A percentile compares a stretch with the other conserved stretches of the same genome.
phyloP scores from a whole-genome alignment of 1,284 basidiomycete species.

The Rhizoctonia solani region DNA sequence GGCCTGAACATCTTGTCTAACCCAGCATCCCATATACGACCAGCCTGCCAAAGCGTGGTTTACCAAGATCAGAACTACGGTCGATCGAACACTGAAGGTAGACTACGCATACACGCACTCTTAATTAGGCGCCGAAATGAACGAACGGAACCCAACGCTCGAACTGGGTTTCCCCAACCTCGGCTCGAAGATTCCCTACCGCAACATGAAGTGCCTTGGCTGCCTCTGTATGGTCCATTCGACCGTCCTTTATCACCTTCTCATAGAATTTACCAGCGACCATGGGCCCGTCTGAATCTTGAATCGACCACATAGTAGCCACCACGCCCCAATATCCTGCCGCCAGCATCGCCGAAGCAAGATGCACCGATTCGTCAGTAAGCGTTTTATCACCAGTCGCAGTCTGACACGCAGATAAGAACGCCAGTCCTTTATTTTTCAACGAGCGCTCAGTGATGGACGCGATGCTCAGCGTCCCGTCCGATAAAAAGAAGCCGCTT shows the following conservation, averaged over 20 bases:
- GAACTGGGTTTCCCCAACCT: background rate
- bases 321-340: conserved; percentile 1
- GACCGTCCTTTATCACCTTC: background rate
- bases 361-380: background rate
- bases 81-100: no score
- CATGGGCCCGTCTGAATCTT: conserved; percentile 3
- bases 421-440: background rate
- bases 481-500: background rate
- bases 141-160: background rate
- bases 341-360: conserved; percentile 2
- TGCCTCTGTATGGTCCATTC: background rate
- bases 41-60: no score
- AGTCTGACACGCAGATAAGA: conserved; percentile 16
- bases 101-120: no score
- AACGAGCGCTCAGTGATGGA: conserved; percentile 1
- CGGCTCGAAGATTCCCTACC: background rate
- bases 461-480: background rate
- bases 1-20: no score
- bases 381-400: background rate
- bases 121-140: background rate
- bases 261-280: conserved; percentile 12
- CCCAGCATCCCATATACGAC: no score
- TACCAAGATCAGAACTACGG: no score
- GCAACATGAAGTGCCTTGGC: background rate
- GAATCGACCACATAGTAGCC: conserved; percentile 19